Conservation (phyloP, 805 yeast species). For the Saccharomycopsis amapae region DNA sequence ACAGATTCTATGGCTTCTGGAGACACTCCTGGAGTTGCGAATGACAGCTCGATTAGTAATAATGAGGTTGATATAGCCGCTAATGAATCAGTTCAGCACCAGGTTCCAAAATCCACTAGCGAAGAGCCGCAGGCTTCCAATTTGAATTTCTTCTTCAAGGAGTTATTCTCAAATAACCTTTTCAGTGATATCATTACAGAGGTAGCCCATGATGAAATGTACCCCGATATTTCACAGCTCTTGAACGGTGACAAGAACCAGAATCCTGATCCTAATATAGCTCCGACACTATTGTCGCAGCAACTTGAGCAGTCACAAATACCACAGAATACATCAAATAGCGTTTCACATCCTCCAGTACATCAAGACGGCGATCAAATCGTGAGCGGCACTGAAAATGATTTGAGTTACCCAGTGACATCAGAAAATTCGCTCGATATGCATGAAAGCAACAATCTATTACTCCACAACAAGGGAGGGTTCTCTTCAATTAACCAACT, state of each 20-base stretch:
- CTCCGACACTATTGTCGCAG: no score
- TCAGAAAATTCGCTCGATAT: neutral
- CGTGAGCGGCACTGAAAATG: no score
- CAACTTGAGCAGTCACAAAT: no score
- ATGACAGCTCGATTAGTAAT: neutral
- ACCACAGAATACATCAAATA: no score
- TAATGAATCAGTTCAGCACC: neutral
- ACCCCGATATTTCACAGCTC: neutral
- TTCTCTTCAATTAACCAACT: slow-evolving; percentile 10
- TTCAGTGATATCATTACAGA: slow-evolving; percentile 15
- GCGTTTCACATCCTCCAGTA: no score
- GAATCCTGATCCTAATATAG: no score
- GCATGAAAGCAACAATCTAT: neutral
- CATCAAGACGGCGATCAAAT: no score
- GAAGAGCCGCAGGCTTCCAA: neutral
- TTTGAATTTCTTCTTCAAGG: slow-evolving; percentile 11
- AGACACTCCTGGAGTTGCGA: neutral
- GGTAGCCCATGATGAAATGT: neutral
- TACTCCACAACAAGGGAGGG: neutral
- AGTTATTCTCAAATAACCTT: slow-evolving; percentile 14
- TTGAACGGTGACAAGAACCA: no score
- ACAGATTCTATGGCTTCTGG: neutral
- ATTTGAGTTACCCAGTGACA: neutral
- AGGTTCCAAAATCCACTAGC: neutral
- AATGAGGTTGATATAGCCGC: no score